Percentiles rank a stretch among this genome's conserved stretches.
Evolutionary conservation across 2,329 filamentous ascomycete genomes (phyloP).

Genomic region (Neurospora crassa): DNA sequence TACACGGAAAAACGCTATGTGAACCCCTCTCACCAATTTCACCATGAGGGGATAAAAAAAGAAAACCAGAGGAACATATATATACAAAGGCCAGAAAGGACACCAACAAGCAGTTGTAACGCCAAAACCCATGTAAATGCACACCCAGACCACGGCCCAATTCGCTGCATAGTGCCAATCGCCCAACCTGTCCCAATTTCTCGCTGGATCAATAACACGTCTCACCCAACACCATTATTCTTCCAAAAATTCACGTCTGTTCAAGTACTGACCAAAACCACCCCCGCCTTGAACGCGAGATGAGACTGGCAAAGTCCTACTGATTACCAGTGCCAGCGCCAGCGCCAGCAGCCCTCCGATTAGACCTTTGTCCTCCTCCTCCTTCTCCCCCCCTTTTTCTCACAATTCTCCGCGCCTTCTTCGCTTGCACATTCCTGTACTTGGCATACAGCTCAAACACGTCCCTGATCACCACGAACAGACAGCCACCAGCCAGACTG

Average conservation of each 20-base stretch:
- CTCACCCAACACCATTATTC: neutral
- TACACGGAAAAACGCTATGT: neutral
- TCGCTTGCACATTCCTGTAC: conserved; percentile 49
- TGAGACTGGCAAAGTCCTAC: neutral
- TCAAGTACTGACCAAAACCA: neutral
- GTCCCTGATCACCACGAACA: conserved; percentile 79
- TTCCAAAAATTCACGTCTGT: neutral
- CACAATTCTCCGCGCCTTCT: conserved; percentile 40
- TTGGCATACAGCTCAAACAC: conserved; percentile 52
- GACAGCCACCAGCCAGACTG: conserved; percentile 77
- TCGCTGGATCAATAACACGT: neutral
- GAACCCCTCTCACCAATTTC: neutral
- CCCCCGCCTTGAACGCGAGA: neutral
- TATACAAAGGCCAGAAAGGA: neutral
- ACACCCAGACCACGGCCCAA: neutral
- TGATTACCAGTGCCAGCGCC: neutral
- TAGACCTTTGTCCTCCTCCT: neutral
- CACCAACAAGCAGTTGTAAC: neutral
- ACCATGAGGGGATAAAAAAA: neutral
- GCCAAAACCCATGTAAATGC: neutral
- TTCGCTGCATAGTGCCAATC: neutral
- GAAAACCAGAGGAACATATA: neutral
- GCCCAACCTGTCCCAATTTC: neutral
- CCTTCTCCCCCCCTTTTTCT: neutral
- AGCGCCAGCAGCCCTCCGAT: no score